phyloP scores from a whole-genome alignment of 2,329 filamentous ascomycete species.

The Trichoderma citrinoviride region DNA sequence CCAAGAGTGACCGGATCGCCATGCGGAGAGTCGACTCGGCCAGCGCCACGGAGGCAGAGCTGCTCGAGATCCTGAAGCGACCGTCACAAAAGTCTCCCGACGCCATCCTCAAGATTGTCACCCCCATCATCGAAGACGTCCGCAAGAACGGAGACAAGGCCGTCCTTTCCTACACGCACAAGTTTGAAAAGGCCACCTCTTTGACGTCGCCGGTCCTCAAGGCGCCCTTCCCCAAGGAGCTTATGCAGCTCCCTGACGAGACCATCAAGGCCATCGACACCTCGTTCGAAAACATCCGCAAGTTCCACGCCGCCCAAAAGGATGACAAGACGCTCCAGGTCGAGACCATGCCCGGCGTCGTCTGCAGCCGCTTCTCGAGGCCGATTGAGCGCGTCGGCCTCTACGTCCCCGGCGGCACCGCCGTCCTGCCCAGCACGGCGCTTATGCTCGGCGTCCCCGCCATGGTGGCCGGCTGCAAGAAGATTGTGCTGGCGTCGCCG shows the following conservation, averaged over 20 bases:
- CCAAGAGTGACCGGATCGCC: conserved; percentile 58
- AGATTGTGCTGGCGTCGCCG: conserved; percentile 89
- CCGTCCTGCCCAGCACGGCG: conserved; percentile 93
- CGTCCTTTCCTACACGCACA: conserved; percentile 90
- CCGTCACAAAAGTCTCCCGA: conserved; percentile 96
- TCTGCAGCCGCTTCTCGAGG: conserved; percentile 88
- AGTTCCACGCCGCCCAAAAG: conserved; percentile 89
- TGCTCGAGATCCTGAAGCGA: conserved; percentile 74
- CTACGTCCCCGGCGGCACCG: conserved; percentile 93
- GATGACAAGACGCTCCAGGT: conserved; percentile 79
- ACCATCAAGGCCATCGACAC: conserved; percentile 90
- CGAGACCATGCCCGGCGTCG: conserved; percentile 96
- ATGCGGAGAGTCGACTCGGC: conserved; percentile 79
- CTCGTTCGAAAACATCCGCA: conserved; percentile 90
- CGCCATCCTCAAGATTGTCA: conserved; percentile 84
- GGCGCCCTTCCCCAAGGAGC: conserved; percentile 78
- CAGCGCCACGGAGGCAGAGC: conserved; percentile 59
- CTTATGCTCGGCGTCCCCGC: conserved; percentile 98
- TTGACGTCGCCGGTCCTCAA: conserved; percentile 84
- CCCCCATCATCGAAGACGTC: conserved; percentile 87
- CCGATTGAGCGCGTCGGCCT: conserved; percentile 95
- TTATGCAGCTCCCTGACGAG: conserved; percentile 83
- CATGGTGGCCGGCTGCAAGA: conserved; percentile 95
- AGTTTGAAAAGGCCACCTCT: conserved; percentile 94
- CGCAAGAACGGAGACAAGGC: conserved; percentile 81